Evolutionary conservation across 2,329 filamentous ascomycete genomes (phyloP), one percentile per base, ranked within the genome.

Genomic region (Ceratocystis destructans): DNA sequence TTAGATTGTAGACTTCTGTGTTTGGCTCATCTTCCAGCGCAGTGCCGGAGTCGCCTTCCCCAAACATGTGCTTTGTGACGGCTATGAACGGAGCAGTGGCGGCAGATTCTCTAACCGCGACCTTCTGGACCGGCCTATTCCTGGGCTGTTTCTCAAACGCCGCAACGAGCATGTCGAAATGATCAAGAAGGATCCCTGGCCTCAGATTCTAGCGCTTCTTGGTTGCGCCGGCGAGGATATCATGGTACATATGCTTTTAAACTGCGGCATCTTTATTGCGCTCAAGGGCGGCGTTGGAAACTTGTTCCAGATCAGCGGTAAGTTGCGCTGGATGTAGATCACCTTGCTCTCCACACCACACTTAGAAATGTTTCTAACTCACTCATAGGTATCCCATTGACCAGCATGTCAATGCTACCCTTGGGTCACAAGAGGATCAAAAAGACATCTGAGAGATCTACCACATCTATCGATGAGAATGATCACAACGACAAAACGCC

Each of bases 11-110:
- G 87, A 92, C 72, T 90, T 89, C 74, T 82, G 83, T 33, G 83
- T 96, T 53, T 91, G 87, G 84, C 79, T 83, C 8, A 78, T 96
- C 1, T 96, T 96, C 74, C 83, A 82, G 28, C 55, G 55, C 12
- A 80, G 82, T 70, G 79, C 41, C 73, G 71, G 28, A 74, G 37
- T 66, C 61, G 57, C 22, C 46, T 59, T 53, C 33, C 86, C 87
- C 1, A 82, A 83, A 63, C 89, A 96, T 75, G 72, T 96, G 4
- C 81, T 99, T 3, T 92, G 90, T 70, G 87, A 96, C 78, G 93
- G 93, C 28, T 96, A 87, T 71, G 84, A 87, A 71, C 83, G 80
- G 70, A 73, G 76, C 31, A 70, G 70, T 44, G 72, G 70, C 41
- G 75, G 73, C 31, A 71, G 69, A 5, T 71, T 72, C 5, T 70